Evolutionary conservation across 768 basidiomycete species (phyloP), one percentile per base, ranked within the genome.

Genomic region (Gautieria morchelliformis): DNA sequence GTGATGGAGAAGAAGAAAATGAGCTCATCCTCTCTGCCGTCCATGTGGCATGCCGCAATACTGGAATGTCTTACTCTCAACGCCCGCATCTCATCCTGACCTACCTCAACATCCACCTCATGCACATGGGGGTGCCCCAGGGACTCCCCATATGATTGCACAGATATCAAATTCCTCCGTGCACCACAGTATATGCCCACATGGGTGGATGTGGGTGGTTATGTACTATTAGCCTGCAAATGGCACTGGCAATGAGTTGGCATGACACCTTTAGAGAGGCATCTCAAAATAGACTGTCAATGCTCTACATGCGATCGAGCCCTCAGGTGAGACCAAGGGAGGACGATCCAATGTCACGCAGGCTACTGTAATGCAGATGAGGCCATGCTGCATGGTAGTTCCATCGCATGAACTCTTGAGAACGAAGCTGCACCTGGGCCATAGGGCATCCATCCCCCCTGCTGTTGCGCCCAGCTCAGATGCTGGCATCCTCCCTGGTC

Each of bases 11-110:
- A 59, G 51, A 35, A 24, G 17, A 52, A 60, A 81, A 81, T 10
- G 75, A 74, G 45, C 66, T 82, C 11, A 56, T 41, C 35, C 83
- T 89, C 66, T 80, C 83, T 58, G 75, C 76, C 10, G 92, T 87
- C 62, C 85, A 87, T 62, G n/a, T n/a, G n/a, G n/a, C 83, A 87
- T 62, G 87, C 89, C 0, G 77, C 80, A 27, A 69, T 93, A 11
- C 75, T 93, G 44, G 94, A 97, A 67, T 87, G 89, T 70, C 86
- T 97, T 51, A 73, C 93, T n/a, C 84, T 89, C 66, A 93, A 94
- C 96, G 95, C 66, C 83, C 87, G 12, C 79, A 83, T 58, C 84
- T 87, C 0, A 70, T 94, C 3, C 84, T 86, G 62, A 77, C 85
- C 0, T 87, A 92, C 65, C 72, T 93, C 2, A 81, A 81, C 1